These are phyloP conservation scores for Lachancea quebecensis DNA, from an alignment of 805 yeast genomes.

Conservation along the genomic window DNA sequence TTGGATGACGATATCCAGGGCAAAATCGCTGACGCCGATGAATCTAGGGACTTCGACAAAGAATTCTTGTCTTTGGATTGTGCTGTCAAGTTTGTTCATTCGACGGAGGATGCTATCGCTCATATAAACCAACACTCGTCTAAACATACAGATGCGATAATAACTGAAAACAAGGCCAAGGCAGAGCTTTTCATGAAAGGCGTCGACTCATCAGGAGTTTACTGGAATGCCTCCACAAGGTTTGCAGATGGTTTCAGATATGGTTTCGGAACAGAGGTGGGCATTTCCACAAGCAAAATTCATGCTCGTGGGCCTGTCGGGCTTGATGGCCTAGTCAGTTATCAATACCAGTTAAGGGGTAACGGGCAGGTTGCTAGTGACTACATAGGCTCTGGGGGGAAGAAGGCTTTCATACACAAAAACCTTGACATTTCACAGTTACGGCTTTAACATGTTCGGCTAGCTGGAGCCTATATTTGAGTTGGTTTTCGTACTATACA, in stretches of 20 bases:
- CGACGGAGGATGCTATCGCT: conserved; percentile 63
- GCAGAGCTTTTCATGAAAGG: conserved; percentile 80
- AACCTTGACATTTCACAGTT: conserved; percentile 40
- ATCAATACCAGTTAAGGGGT: conserved; percentile 90
- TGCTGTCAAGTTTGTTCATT: conserved; percentile 58
- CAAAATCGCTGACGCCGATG: conserved; percentile 40
- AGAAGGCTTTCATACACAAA: conserved; percentile 67
- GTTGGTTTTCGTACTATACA: no score
- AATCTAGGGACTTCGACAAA: conserved; percentile 55
- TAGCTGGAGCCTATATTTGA: not conserved
- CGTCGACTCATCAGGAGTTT: conserved; percentile 91
- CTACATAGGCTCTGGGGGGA: conserved; percentile 90
- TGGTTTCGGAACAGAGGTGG: conserved; percentile 98
- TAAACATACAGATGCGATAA: conserved; percentile 89
- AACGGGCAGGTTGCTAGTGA: conserved; percentile 89
- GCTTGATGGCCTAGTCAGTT: conserved; percentile 90
- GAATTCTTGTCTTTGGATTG: conserved; percentile 82
- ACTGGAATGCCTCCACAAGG: conserved; percentile 95
- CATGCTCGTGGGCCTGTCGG: conserved; percentile 99
- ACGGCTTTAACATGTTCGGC: conserved; percentile 15
- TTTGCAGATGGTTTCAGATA: conserved; percentile 98
- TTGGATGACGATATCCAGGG: conserved; percentile 17
- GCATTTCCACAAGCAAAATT: conserved; percentile 92
- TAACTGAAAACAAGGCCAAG: conserved; percentile 62
- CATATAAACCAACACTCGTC: conserved; percentile 92